Percentiles rank a stretch among this genome's conserved stretches.
phyloP scores from a whole-genome alignment of 768 basidiomycete species.

The Amanita fuliginea region DNA sequence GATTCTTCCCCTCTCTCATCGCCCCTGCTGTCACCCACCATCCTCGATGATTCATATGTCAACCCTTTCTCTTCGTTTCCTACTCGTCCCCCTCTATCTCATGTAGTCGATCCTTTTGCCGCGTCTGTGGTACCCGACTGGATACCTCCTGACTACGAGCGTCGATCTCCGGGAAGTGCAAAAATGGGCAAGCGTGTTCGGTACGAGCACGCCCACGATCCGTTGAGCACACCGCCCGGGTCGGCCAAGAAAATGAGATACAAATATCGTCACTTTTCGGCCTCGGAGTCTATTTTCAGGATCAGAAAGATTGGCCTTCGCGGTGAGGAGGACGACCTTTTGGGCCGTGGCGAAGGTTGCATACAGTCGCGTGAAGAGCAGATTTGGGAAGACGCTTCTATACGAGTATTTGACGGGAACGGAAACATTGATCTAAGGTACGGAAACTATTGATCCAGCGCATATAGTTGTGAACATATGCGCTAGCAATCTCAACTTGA shows the following conservation, averaged over 20 bases:
- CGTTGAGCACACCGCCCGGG: constrained; percentile 6
- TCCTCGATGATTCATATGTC: constrained; percentile 14
- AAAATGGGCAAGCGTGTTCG: constrained; percentile 15
- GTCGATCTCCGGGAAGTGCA: constrained; percentile 13
- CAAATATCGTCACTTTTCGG: background rate
- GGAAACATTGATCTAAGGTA: constrained; percentile 49
- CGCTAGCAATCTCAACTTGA: constrained; percentile 28
- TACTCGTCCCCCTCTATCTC: constrained; percentile 6
- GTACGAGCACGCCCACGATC: background rate
- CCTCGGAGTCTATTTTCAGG: background rate
- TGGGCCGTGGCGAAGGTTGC: constrained; percentile 8
- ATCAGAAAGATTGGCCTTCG: constrained; percentile 8
- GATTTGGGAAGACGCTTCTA: constrained; percentile 39
- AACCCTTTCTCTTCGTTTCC: constrained; percentile 5
- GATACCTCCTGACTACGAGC: constrained; percentile 32
- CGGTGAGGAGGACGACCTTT: constrained; percentile 13
- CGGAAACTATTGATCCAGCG: constrained; percentile 6
- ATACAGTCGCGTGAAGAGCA: constrained; percentile 14
- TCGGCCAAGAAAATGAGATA: constrained; percentile 6
- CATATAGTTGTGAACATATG: constrained; percentile 6
- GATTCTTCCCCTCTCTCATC: constrained; percentile 44
- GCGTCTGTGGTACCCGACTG: constrained; percentile 41
- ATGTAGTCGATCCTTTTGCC: constrained; percentile 38
- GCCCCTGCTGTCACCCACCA: constrained; percentile 23
- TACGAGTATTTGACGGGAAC: constrained; percentile 29